phyloP scores from a whole-genome alignment of 148 eudicot genomes.

The Linanthus parryae region DNA sequence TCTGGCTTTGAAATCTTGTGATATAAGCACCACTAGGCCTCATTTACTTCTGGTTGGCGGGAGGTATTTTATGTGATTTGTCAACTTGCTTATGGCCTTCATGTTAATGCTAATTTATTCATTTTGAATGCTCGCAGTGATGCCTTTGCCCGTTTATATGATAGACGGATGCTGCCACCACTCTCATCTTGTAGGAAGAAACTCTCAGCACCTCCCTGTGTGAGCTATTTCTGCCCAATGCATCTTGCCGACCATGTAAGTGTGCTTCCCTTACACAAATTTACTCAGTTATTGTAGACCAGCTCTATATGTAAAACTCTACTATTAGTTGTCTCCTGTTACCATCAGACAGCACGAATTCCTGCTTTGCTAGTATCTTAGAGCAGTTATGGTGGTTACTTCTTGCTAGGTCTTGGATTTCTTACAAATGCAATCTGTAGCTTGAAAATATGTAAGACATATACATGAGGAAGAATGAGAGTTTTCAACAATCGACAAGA shows the following conservation, averaged over 20 bases:
- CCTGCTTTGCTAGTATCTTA: no score
- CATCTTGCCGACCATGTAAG: constrained; percentile 92
- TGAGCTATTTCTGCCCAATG: constrained; percentile 86
- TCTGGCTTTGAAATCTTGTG: constrained; percentile 80
- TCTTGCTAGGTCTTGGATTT: no score
- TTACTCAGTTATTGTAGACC: no score
- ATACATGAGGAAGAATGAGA: no score
- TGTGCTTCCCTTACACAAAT: constrained; percentile 15
- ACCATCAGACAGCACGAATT: no score
- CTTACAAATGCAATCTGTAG: no score
- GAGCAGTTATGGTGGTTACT: no score
- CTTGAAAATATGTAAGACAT: no score
- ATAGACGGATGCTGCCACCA: constrained; percentile 97
- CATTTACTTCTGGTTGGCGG: constrained; percentile 97
- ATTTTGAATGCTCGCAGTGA: constrained; percentile 57
- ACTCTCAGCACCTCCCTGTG: constrained; percentile 76
- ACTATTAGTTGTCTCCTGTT: no score
- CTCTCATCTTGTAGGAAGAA: constrained; percentile 71
- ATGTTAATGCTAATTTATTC: constrained; percentile 14
- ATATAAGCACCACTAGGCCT: constrained; percentile 78
- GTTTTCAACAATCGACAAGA: no score
- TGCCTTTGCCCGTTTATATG: constrained; percentile 94
- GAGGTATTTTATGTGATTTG: constrained; percentile 49
- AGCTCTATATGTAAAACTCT: no score
- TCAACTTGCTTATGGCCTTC: neutral